These are phyloP conservation scores for Vaccinium vitisidaea DNA, from an alignment of 148 eudicot species.

Conservation along the genomic window DNA sequence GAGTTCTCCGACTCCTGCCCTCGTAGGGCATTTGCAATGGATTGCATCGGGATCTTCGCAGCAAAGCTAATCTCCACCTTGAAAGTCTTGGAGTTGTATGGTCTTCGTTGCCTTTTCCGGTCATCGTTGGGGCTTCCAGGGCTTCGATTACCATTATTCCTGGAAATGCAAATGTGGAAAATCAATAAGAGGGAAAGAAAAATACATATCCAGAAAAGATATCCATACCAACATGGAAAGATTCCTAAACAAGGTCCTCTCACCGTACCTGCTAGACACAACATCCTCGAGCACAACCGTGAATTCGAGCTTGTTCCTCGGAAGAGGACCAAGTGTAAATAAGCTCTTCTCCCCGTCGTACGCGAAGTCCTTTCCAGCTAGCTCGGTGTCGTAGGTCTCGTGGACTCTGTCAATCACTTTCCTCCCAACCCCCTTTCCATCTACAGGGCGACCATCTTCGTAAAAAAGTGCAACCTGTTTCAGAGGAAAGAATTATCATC, in stretches of 20 bases:
- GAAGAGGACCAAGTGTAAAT: slow-evolving; percentile 91
- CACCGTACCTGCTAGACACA: slow-evolving; percentile 54
- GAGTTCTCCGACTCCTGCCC: slow-evolving; percentile 89
- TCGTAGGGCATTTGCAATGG: slow-evolving; percentile 75
- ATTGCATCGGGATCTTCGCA: slow-evolving; percentile 94
- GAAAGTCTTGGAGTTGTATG: slow-evolving; percentile 65
- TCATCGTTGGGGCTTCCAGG: slow-evolving; percentile 60
- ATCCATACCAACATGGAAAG: neutral
- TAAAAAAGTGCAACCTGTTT: slow-evolving; percentile 74
- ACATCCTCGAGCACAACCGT: slow-evolving; percentile 79
- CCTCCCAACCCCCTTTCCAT: slow-evolving; percentile 81
- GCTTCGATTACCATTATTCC: slow-evolving; percentile 56
- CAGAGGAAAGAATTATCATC: neutral
- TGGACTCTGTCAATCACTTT: slow-evolving; percentile 73
- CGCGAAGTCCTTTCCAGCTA: slow-evolving; percentile 81
- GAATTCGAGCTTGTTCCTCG: slow-evolving; percentile 78
- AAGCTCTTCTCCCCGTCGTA: slow-evolving; percentile 95
- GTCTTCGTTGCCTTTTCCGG: slow-evolving; percentile 61
- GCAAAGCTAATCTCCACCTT: slow-evolving; percentile 92
- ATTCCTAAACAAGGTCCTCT: neutral
- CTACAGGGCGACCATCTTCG: slow-evolving; percentile 90
- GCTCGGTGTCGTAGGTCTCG: slow-evolving; percentile 72
- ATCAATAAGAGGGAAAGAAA: neutral
- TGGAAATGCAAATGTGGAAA: slow-evolving; percentile 18
- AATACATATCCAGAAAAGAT: neutral